phyloP scores from a whole-genome alignment of 1,139 yeast genomes.

The Blastobotrys capitulatus region DNA sequence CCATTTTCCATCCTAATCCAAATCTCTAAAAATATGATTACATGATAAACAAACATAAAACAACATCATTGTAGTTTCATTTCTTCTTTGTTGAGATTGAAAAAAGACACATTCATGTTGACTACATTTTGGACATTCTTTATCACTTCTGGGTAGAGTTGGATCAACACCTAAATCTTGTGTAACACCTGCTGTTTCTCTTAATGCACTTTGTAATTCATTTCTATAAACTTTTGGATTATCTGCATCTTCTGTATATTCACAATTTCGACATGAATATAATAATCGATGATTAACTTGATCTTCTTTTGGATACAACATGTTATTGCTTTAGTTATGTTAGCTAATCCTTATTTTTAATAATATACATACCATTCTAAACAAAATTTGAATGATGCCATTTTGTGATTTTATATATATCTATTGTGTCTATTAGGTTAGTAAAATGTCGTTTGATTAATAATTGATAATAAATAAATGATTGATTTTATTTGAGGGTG shows the following conservation, averaged over 20 bases:
- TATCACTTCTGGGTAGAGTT: constrained; percentile 85
- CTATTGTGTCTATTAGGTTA: neutral
- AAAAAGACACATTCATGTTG: constrained; percentile 91
- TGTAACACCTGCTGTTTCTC: constrained; percentile 95
- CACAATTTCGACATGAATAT: constrained; percentile 93
- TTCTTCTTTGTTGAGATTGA: constrained; percentile 91
- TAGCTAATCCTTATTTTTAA: constrained; percentile 6
- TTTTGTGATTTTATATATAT: constrained; percentile 25
- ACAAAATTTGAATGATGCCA: constrained; percentile 92
- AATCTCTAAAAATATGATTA: constrained; percentile 52
- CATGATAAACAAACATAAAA: constrained; percentile 90
- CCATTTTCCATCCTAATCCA: neutral
- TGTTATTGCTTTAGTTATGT: constrained; percentile 61
- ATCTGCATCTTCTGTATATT: constrained; percentile 88
- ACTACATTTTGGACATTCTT: constrained; percentile 86
- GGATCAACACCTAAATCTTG: constrained; percentile 96
- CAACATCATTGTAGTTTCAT: constrained; percentile 87
- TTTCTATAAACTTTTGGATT: constrained; percentile 87
- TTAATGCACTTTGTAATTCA: constrained; percentile 81
- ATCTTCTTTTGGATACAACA: constrained; percentile 98
- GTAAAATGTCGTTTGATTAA: neutral
- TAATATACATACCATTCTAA: constrained; percentile 58
- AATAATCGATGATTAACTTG: constrained; percentile 60
- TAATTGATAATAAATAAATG: neutral
- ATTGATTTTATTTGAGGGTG: no score